Evolutionary conservation across 2,329 filamentous ascomycete genomes (phyloP).

Genomic region (Aspergillus sp.): DNA sequence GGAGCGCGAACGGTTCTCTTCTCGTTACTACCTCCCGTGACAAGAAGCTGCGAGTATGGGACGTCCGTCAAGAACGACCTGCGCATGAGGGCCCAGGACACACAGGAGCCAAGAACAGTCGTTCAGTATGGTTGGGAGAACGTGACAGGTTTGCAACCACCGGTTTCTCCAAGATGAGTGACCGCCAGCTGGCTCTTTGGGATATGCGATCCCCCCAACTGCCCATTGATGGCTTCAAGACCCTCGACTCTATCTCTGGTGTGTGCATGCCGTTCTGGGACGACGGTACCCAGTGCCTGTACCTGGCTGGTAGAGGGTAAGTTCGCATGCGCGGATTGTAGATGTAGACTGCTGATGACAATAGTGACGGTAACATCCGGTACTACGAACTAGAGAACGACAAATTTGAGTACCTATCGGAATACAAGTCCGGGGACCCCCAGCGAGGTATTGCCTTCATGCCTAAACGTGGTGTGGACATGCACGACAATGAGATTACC

Average conservation of each 20-base stretch:
- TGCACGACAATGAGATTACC: conserved; percentile 95
- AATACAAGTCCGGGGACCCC: conserved; percentile 95
- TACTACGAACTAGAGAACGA: conserved; percentile 99
- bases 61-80: conserved; percentile 87
- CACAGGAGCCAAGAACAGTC: conserved; percentile 93
- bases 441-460: conserved; percentile 93
- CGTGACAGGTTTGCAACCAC: conserved; percentile 95
- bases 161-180: conserved; percentile 97
- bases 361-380: conserved; percentile 93
- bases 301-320: conserved; percentile 95
- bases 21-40: conserved; percentile 92
- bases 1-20: conserved; percentile 85
- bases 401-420: conserved; percentile 95
- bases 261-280: conserved; percentile 99
- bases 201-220: conserved; percentile 77
- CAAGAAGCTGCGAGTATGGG: conserved; percentile 98
- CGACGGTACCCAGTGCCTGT: conserved; percentile 90
- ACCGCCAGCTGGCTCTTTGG: conserved; percentile 93
- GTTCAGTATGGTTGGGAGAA: conserved; percentile 95
- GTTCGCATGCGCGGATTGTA: conserved; percentile 28
- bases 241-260: conserved; percentile 92
- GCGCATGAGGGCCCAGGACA: conserved; percentile 84
- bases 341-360: not conserved
- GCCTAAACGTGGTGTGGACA: conserved; percentile 91
- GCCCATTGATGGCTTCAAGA: conserved; percentile 85